These are phyloP conservation scores for Euclidium syriacum DNA, from an alignment of 345 rosid species.

Conservation along the genomic window DNA sequence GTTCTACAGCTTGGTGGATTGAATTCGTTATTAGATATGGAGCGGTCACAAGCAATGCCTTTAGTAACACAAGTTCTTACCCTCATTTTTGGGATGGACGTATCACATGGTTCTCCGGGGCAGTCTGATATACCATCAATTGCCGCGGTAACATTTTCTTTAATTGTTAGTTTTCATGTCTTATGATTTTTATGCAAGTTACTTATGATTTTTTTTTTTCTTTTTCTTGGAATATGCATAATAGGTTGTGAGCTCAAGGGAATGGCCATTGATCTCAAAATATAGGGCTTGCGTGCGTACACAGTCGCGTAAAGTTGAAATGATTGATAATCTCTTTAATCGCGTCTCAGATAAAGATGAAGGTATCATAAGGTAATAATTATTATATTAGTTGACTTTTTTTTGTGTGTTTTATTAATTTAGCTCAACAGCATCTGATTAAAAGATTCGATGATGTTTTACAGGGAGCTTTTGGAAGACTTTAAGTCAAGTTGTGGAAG, in stretches of 20 bases:
- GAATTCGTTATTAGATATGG: slow-evolving; percentile 57
- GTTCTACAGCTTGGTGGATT: slow-evolving; percentile 77
- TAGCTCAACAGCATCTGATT: no score
- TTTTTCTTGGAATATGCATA: slow-evolving; percentile 7
- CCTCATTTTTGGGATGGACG: slow-evolving; percentile 84
- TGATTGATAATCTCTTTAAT: slow-evolving; percentile 72
- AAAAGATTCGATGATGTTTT: neutral
- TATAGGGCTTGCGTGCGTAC: slow-evolving; percentile 83
- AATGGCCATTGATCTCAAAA: slow-evolving; percentile 73
- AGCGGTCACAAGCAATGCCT: slow-evolving; percentile 54
- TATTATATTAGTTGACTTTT: no score
- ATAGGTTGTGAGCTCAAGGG: slow-evolving; percentile 70
- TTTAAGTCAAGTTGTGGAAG: slow-evolving; percentile 54
- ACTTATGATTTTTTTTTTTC: neutral
- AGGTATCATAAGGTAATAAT: slow-evolving; percentile 51
- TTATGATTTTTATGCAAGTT: neutral
- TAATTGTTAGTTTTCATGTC: neutral
- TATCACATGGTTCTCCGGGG: slow-evolving; percentile 89
- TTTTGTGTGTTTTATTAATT: no score
- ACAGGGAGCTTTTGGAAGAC: slow-evolving; percentile 64
- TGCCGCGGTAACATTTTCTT: slow-evolving; percentile 52
- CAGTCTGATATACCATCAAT: slow-evolving; percentile 70
- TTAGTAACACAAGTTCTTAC: slow-evolving; percentile 58
- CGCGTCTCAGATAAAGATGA: slow-evolving; percentile 43
- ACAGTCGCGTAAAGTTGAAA: slow-evolving; percentile 67